Conservation (phyloP, 768 basidiomycete genomes). For the Boletus bicolor region DNA sequence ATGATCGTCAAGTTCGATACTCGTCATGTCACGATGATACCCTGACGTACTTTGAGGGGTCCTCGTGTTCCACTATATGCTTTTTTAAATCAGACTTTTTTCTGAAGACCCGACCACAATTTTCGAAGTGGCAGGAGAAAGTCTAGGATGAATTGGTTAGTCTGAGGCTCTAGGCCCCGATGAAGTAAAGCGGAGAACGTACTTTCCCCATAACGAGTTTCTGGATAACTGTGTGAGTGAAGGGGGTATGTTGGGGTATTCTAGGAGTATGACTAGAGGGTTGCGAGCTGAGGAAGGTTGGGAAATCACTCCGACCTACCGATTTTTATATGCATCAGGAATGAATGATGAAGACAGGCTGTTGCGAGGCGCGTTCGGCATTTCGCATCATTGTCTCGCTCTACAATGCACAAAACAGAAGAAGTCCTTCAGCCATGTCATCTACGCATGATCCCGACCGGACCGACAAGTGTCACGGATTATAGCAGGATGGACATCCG, state of each 20-base stretch:
- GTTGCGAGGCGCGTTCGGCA: not conserved
- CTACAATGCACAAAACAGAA: not conserved
- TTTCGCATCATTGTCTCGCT: not conserved
- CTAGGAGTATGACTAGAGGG: not conserved
- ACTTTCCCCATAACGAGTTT: conserved; percentile 4
- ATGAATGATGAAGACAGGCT: not conserved
- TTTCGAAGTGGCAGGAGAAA: not conserved
- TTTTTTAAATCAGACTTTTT: not conserved
- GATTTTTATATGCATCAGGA: not conserved
- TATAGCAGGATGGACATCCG: not conserved
- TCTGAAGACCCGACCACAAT: not conserved
- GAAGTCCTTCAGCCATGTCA: no score
- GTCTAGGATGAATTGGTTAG: not conserved
- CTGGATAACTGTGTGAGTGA: not conserved
- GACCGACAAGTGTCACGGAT: not conserved
- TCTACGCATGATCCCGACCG: not conserved
- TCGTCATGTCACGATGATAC: not conserved
- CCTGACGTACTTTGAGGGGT: not conserved
- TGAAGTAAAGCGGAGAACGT: not conserved
- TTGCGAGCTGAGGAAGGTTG: not conserved
- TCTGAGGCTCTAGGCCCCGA: not conserved
- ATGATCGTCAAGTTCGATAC: not conserved
- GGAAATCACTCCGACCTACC: not conserved
- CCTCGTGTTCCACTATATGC: not conserved
- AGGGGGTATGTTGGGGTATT: not conserved